A percentile compares a stretch with the other conserved stretches of the same genome.
Evolutionary conservation across 305 asterid genomes (phyloP).

Genomic region (Withania somnifera): DNA sequence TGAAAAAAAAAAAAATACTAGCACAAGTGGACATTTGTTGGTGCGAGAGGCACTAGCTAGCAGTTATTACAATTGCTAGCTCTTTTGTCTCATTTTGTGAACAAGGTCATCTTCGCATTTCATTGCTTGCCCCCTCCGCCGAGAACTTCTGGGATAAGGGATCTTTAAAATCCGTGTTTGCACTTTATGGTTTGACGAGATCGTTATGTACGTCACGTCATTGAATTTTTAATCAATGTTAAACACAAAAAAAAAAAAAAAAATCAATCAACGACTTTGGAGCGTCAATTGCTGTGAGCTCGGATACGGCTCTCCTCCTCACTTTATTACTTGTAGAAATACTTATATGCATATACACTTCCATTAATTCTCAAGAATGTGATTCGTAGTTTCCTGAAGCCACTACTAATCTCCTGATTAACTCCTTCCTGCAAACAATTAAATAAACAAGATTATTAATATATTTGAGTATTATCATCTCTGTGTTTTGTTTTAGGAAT

Average conservation of each 20-base stretch:
- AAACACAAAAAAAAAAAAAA: too few relatives aligned
- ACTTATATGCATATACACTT: neutral
- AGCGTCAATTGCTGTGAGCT: neutral
- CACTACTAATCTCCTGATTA: conserved; percentile 22
- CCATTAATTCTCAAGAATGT: neutral
- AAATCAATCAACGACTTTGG: neutral
- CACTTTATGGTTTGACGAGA: too few relatives aligned
- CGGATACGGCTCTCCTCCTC: neutral
- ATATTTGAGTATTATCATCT: neutral
- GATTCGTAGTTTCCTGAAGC: neutral
- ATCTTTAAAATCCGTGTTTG: too few relatives aligned
- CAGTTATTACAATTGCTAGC: neutral
- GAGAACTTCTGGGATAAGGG: too few relatives aligned
- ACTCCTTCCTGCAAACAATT: conserved; percentile 32
- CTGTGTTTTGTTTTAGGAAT: neutral
- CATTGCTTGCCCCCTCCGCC: neutral
- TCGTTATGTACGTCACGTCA: neutral
- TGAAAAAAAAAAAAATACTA: too few relatives aligned
- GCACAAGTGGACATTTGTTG: neutral
- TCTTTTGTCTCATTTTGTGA: neutral
- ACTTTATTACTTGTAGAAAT: neutral
- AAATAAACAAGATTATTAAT: neutral
- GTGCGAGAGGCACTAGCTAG: neutral
- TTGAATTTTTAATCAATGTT: neutral
- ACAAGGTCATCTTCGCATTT: neutral